Evolutionary conservation across 2,329 filamentous ascomycete genomes (phyloP).

Genomic region (Dryadomyces quercivorus): DNA sequence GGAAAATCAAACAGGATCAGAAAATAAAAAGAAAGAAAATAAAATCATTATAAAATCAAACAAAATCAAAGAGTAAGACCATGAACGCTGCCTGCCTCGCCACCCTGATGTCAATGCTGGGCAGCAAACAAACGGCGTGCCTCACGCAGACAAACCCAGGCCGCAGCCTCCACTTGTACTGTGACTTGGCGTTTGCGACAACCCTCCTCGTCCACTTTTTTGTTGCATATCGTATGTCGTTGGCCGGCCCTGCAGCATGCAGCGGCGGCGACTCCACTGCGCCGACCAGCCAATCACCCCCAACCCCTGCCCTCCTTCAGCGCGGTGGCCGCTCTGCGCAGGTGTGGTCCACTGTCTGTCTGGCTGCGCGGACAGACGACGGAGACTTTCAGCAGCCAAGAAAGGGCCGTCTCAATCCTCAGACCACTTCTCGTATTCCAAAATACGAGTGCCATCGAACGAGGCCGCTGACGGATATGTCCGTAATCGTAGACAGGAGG

Average conservation of each 20-base stretch:
- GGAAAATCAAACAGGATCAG: neutral
- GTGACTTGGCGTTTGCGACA: neutral
- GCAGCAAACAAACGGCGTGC: too few species aligned
- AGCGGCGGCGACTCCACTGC: neutral
- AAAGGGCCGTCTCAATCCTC: too few species aligned
- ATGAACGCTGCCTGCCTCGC: neutral
- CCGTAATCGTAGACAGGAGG: too few species aligned
- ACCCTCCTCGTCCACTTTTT: neutral
- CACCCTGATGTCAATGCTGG: too few species aligned
- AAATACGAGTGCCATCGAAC: too few species aligned
- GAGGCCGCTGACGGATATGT: too few species aligned
- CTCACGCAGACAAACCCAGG: neutral
- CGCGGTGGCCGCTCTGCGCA: too few species aligned
- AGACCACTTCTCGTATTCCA: too few species aligned
- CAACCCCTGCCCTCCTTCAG: neutral
- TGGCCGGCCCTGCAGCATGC: conserved; percentile 1
- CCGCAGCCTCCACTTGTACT: neutral
- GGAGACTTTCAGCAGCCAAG: too few species aligned
- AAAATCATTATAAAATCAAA: neutral
- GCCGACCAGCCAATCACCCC: neutral
- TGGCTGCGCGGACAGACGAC: too few species aligned
- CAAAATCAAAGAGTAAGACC: neutral
- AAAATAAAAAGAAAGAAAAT: neutral
- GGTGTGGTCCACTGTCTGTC: too few species aligned
- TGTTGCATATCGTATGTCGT: neutral